Percentiles rank a stretch among this genome's conserved stretches.
These are phyloP conservation scores for Helotiales sp. DNA, from an alignment of 2,329 filamentous ascomycete genomes.

Conservation along the genomic window DNA sequence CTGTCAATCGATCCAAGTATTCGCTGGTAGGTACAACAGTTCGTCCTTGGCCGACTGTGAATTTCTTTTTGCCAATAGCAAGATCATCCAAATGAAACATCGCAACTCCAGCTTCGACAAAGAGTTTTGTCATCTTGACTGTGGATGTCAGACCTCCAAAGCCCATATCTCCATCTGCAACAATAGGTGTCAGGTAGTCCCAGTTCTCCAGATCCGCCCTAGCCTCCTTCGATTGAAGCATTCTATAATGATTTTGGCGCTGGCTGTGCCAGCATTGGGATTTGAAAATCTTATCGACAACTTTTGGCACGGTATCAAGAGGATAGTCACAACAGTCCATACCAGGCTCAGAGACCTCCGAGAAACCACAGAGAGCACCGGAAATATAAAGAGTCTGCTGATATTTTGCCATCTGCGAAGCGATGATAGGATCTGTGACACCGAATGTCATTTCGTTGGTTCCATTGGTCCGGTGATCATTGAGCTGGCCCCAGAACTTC, in stretches of 20 bases:
- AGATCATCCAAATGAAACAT: slow-evolving; percentile 46
- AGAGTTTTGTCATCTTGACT: slow-evolving; percentile 42
- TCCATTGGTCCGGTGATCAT: slow-evolving; percentile 36
- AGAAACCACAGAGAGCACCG: slow-evolving; percentile 41
- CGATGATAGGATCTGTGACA: slow-evolving; percentile 38
- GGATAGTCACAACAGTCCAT: slow-evolving; percentile 45
- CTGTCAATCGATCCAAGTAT: slow-evolving; percentile 38
- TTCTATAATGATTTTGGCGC: slow-evolving; percentile 39
- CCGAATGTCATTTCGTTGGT: slow-evolving; percentile 41
- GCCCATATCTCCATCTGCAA: slow-evolving; percentile 45
- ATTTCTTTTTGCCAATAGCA: slow-evolving; percentile 45
- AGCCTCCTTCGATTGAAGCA: slow-evolving; percentile 34
- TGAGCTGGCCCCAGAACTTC: slow-evolving; percentile 40
- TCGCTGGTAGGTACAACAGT: slow-evolving; percentile 43
- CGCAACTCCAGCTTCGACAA: slow-evolving; percentile 44
- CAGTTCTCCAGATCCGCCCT: slow-evolving; percentile 38
- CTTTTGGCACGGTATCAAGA: slow-evolving; percentile 43
- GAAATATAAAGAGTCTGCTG: slow-evolving; percentile 43
- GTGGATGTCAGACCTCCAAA: slow-evolving; percentile 42
- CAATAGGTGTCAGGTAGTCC: slow-evolving; percentile 42
- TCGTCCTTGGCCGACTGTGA: slow-evolving; percentile 41
- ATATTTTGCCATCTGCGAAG: slow-evolving; percentile 40
- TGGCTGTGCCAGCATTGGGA: slow-evolving; percentile 43
- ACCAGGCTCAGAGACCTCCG: slow-evolving; percentile 39
- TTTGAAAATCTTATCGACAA: slow-evolving; percentile 42